These are phyloP conservation scores for Termitomyces sp. DNA, from an alignment of 768 basidiomycete species.

Conservation along the genomic window DNA sequence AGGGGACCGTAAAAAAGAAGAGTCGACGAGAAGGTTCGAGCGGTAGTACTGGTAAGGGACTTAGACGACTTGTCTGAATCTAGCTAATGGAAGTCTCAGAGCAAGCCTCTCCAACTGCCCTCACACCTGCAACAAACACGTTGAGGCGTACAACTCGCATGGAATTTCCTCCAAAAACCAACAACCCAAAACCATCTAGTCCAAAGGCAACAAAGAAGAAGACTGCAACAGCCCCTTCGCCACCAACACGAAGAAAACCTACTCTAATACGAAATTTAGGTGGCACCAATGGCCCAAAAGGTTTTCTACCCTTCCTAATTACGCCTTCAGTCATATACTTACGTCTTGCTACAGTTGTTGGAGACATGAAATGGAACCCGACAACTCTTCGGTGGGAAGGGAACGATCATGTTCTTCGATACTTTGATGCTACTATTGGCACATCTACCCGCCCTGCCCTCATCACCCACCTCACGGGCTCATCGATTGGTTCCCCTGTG, in stretches of 20 bases:
- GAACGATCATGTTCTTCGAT: constrained; percentile 87
- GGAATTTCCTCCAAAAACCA: constrained; percentile 47
- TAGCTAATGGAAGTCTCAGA: constrained; percentile 6
- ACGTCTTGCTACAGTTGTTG: constrained; percentile 62
- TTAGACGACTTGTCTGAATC: background rate
- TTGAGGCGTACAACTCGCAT: constrained; percentile 58
- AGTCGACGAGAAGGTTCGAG: constrained; percentile 45
- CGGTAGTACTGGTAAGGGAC: constrained; percentile 37
- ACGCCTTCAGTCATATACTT: constrained; percentile 13
- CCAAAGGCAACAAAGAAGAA: constrained; percentile 45
- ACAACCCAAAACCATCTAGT: constrained; percentile 29
- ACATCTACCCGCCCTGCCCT: constrained; percentile 91
- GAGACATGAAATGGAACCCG: constrained; percentile 99
- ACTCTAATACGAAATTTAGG: constrained; percentile 87
- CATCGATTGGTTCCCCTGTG: constrained; percentile 79
- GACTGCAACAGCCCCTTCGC: constrained; percentile 41
- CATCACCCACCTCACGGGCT: constrained; percentile 90
- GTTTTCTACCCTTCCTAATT: constrained; percentile 38
- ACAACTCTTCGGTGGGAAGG: constrained; percentile 91
- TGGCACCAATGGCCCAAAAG: constrained; percentile 65
- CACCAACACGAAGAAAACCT: constrained; percentile 66
- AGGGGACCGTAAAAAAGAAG: constrained; percentile 59
- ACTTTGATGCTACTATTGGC: constrained; percentile 83
- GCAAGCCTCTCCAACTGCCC: constrained; percentile 26
- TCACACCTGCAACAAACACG: constrained; percentile 47